These are phyloP conservation scores for Cicer arietinum DNA, from an alignment of 306 rosid species.

Conservation along the genomic window DNA sequence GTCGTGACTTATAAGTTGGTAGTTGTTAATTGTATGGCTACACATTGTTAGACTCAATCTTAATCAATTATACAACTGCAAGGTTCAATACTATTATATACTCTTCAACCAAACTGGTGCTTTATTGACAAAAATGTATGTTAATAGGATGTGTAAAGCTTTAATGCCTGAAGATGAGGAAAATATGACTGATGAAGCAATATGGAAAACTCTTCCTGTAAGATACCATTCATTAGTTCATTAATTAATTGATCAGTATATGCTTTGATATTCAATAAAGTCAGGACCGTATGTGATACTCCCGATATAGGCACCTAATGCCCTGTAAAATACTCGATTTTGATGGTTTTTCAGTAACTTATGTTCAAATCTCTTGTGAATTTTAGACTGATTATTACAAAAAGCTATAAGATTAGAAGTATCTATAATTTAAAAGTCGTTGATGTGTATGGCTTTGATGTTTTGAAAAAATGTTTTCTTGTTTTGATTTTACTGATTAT, in stretches of 20 bases:
- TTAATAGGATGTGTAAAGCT: conserved; percentile 87
- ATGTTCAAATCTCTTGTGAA: background rate
- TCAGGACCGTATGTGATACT: background rate
- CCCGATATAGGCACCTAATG: conserved; percentile 1
- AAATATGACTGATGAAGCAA: conserved; percentile 78
- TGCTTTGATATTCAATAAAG: conserved; percentile 23
- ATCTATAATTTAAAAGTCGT: background rate
- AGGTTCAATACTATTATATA: no score
- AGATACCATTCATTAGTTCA: conserved; percentile 52
- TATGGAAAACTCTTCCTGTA: conserved; percentile 99
- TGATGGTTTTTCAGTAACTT: background rate
- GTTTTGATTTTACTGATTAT: no score
- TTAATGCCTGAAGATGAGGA: conserved; percentile 96
- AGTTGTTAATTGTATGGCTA: no score
- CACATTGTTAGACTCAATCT: no score
- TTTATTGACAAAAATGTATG: conserved; percentile 28
- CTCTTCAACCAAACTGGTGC: no score
- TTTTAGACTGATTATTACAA: background rate
- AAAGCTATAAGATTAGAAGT: no score
- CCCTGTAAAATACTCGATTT: background rate
- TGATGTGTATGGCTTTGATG: background rate
- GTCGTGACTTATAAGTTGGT: no score
- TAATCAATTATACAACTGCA: no score
- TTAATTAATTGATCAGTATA: conserved; percentile 34
- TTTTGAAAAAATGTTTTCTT: no score